Evolutionary conservation across 768 basidiomycete species (phyloP), one percentile per base, ranked within the genome.

Genomic region (Amanita fuliginea): DNA sequence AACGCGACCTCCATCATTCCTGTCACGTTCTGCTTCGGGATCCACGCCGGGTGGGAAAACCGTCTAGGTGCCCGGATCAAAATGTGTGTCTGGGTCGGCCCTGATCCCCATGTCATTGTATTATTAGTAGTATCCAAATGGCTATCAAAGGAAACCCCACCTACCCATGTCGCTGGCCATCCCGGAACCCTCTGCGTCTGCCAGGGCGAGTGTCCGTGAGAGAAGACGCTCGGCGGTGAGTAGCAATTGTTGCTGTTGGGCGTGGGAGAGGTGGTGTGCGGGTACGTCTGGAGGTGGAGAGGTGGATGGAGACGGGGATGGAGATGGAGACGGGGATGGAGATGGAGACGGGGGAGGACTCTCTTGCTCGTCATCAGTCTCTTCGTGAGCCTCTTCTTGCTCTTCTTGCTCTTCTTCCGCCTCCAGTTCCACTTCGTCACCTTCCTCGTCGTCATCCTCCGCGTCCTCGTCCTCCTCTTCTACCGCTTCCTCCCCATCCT

Each of bases 41-140:
- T 52, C 64, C 65, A 67, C 3, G 63, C 57, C 2, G 65, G 64
- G 37, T 67, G 65, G 8, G 42, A 34, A 52, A 67, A 66, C 10
- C 59, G 55, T 4, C 65, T 57, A 1, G 65, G 65, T 1, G 65
- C 65, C 21, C 62, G 65, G 10, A 67, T 52, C 32, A 67, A 55
- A 10, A 67, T 56, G 49, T 67, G 60, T n/a, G n/a, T 64, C 45
- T 64, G 64, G 0, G 62, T 64, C 5, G 64, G 63, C 8, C 60
- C 65, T 24, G n/a, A n/a, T n/a, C n/a, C n/a, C n/a, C n/a, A n/a
- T n/a, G n/a, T 24, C 22, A 24, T 24, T 24, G 22, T 24, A 24
- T 24, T 24, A n/a, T n/a, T n/a, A n/a, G n/a, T n/a, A n/a, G n/a
- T n/a, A n/a, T n/a, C n/a, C n/a, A n/a, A n/a, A n/a, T n/a, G n/a